Base-by-base conservation (phyloP, 345 rosid genomes). In the Chamaenerion angustifolium region DNA sequence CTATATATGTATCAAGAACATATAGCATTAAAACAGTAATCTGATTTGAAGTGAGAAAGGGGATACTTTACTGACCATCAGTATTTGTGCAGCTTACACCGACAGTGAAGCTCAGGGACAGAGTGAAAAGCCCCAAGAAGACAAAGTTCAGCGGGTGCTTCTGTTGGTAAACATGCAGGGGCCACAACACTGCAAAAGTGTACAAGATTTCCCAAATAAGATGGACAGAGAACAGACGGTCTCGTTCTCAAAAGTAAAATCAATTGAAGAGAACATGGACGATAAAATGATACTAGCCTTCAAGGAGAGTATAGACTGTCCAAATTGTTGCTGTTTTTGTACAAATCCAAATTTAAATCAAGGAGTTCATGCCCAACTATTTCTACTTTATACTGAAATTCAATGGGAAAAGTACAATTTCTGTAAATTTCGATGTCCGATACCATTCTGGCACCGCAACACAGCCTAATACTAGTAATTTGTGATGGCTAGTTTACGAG, bases 71-170 rank as follows among this genome's bases (percentile, higher is more conserved):
- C 75, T 12, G 11, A 90, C 98, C 96, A 46, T 86, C 85, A 3
- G 86, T 83, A 64, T 86, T 83, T 25, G 98, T 92, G 17, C 96
- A 86, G 67, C 87, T 80, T 43, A 79, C 79, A 46, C 96, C 98
- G 46, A 92, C 89, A 54, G 87, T 70, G 56, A 92, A 64, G 66
- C 96, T 86, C 52, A 92, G 68, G 0, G 95, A 83, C 51, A 76
- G 56, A 14, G 98, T 86, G 73, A 92, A 92, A 49, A 86, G 87
- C 16, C 83, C 95, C 5, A 86, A 85, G 61, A 92, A 52, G 59
- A 92, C 68, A 62, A 92, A 69, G 70, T 92, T 92, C 62, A 86
- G 58, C 0, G 98, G 96, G 65, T 92, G 95, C 65, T 80, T 87
- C 74, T 87, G 96, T 71, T 84, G 96, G 66, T 92, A 92, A 18